Evolutionary conservation across 176 grass and related monocot species (phyloP), one percentile per base, ranked within the genome.

Genomic region (Carex littledalei): DNA sequence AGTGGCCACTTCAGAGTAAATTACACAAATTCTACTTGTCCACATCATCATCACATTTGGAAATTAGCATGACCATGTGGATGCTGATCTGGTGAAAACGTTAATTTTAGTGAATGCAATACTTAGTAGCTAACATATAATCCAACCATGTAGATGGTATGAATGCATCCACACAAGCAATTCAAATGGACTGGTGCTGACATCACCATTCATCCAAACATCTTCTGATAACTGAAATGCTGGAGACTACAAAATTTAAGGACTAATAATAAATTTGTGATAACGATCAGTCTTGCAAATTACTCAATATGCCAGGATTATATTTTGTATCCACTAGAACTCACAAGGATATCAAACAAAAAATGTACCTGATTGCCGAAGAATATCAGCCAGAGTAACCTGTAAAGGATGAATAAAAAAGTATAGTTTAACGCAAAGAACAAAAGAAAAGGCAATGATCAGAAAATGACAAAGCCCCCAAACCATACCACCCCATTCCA

Each of bases 351-450:
- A 12, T 39, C 70, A 7, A 16, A 74, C 55, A 86, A 77, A 64
- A 77, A 60, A 18, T 47, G 5, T 96, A 99, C 97, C 97, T 99
- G 96, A 86, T 88, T 92, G 90, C 41, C 90, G 80, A 13, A 99
- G 87, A 91, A 99, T 99, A 84, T 99, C 97, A 65, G 93, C 97
- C 81, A 99, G 81, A 77, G 93, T 99, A 67, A 94, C 97, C 97
- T 99, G 64, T 80, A 88, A 76, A 24, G 20, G 22, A 80, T 60
- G 47, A 53, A 81, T 37, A 73, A 67, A 20, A 1, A 64, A 54
- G 34, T 72, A 69, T 5, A 79, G 20, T 37, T 83, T 22, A 10
- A 67, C 54, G 15, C 12, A 24, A 41, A 15, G 17, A 84, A 55
- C 63, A 84, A 31, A 85, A 86, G 24, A 50, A 39, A 63, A 50